Conservation (phyloP, 139 green algal species). For the Ostreobium quekettii region DNA sequence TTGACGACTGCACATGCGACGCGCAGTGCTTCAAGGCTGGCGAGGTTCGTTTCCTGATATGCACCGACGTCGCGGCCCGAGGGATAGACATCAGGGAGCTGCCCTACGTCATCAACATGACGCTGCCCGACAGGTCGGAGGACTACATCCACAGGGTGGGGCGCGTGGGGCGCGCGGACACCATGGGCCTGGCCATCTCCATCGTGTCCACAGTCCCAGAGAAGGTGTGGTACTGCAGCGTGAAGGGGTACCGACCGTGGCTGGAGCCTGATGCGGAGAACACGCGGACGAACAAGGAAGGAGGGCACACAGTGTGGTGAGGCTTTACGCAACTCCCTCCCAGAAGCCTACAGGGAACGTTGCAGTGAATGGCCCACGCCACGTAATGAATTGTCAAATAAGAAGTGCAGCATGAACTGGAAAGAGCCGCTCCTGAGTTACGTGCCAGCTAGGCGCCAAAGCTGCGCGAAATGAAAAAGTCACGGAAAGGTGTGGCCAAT, state of each 20-base stretch:
- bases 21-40: conserved; percentile 64
- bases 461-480: no score
- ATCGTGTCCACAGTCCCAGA: conserved; percentile 60
- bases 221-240: conserved; percentile 66
- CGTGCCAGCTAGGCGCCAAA: no score
- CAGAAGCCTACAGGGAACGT: no score
- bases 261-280: conserved; percentile 48
- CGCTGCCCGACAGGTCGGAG: conserved; percentile 66
- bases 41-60: conserved; percentile 73
- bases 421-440: no score
- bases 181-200: conserved; percentile 62
- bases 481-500: no score
- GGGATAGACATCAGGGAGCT: conserved; percentile 79
- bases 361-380: no score
- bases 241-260: conserved; percentile 78
- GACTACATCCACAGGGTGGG: conserved; percentile 80
- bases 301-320: conserved; percentile 62
- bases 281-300: conserved; percentile 41
- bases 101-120: conserved; percentile 85
- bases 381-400: no score
- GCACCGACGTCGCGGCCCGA: conserved; percentile 76
- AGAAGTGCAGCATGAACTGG: no score
- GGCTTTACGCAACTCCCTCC: no score
- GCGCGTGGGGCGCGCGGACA: conserved; percentile 60
- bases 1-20: no score